Percentiles rank a stretch among this genome's conserved stretches.
These are phyloP conservation scores for Wickerhamomyces queroliae DNA, from an alignment of 805 yeast genomes.

Conservation along the genomic window DNA sequence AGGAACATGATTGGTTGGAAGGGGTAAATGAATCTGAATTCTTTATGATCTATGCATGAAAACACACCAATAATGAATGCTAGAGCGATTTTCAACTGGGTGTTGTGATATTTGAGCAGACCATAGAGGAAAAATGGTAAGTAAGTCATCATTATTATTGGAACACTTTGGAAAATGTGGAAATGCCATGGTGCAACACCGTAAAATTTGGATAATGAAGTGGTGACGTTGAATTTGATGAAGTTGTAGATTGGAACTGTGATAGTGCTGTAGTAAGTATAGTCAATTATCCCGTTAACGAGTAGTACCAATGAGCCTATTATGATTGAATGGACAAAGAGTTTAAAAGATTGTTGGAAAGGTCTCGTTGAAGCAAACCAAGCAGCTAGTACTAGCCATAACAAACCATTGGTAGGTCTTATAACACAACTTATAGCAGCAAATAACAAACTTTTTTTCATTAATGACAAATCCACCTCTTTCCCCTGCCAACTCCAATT, in stretches of 20 bases:
- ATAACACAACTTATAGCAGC: constrained; percentile 64
- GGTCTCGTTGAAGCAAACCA: constrained; percentile 7
- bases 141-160: constrained; percentile 62
- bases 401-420: constrained; percentile 76
- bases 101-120: constrained; percentile 15
- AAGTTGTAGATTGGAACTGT: constrained; percentile 66
- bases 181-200: constrained; percentile 85
- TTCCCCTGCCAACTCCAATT: constrained; percentile 69
- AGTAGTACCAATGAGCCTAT: constrained; percentile 24
- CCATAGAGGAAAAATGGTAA: constrained; percentile 58
- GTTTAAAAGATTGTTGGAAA: constrained; percentile 7
- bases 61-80: constrained; percentile 46
- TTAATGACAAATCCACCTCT: constrained; percentile 15
- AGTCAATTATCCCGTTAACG: constrained; percentile 45
- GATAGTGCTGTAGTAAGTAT: constrained; percentile 46
- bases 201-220: constrained; percentile 72
- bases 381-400: constrained; percentile 67
- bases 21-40: constrained; percentile 84
- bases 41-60: constrained; percentile 77
- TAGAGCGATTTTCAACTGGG: constrained; percentile 26
- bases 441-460: constrained; percentile 35
- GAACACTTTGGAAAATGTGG: constrained; percentile 78
- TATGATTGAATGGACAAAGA: constrained; percentile 17
- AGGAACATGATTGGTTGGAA: constrained; percentile 68
- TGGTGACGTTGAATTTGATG: constrained; percentile 69